Conservation (phyloP, 169 alveolate genomes). For the Eimeria praecox region DNA sequence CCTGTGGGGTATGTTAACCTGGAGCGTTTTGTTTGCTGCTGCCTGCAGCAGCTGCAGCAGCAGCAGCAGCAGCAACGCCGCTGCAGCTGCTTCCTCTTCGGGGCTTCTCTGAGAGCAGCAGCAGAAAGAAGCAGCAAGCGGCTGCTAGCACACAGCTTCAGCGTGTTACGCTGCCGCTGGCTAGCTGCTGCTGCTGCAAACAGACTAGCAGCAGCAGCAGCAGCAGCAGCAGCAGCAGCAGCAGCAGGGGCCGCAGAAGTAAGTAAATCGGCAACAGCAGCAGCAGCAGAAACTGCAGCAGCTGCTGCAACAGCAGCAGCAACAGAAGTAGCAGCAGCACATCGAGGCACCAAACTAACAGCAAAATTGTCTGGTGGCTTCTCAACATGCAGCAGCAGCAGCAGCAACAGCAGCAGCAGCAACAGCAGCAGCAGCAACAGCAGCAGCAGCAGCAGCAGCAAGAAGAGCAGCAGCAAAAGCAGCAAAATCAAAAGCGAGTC, state of each 20-base stretch:
- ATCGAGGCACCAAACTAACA: neutral
- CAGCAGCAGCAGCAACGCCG: constrained; percentile 31
- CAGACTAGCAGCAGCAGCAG: constrained; percentile 6
- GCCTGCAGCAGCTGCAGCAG: constrained; percentile 52
- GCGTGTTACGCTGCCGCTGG: constrained; percentile 8
- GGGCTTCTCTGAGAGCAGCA: neutral
- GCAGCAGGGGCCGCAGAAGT: neutral
- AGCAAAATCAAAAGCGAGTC: neutral
- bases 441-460: neutral
- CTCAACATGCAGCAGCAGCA: neutral
- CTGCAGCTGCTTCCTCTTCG: neutral
- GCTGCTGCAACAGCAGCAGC: too few relatives aligned
- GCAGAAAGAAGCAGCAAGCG: neutral
- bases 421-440: constrained; percentile 31
- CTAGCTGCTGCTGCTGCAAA: constrained; percentile 9
- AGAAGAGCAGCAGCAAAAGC: neutral
- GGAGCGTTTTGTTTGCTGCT: constrained; percentile 9
- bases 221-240: neutral
- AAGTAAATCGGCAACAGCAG: neutral
- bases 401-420: neutral
- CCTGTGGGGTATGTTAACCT: constrained; percentile 17
- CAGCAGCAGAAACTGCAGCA: neutral
- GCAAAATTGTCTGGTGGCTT: neutral
- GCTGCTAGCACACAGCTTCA: neutral
- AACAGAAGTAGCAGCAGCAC: neutral